Conservation (phyloP, 1,139 yeast species). For the Candida sp. region DNA sequence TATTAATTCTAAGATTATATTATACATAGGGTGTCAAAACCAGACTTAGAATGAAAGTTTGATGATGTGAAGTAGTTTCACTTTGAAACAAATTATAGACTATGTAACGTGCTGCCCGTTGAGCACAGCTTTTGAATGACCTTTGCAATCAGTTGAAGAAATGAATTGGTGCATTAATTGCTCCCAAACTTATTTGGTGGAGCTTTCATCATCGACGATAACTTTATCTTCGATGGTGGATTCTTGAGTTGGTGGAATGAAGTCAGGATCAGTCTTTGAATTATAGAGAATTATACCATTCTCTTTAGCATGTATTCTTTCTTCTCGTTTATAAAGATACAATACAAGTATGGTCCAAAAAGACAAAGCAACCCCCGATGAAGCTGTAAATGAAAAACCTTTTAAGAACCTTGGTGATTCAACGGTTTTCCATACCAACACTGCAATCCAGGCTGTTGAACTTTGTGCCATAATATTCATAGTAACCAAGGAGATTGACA, state of each 20-base stretch:
- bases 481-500: slow-evolving; percentile 41
- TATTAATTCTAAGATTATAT: no score
- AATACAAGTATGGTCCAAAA: slow-evolving; percentile 55
- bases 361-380: slow-evolving; percentile 47
- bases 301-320: slow-evolving; percentile 44
- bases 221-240: not conserved
- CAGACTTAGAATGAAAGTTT: no score
- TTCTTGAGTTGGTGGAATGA: slow-evolving; percentile 7
- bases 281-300: slow-evolving; percentile 52
- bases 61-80: no score
- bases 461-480: slow-evolving; percentile 45
- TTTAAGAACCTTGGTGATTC: slow-evolving; percentile 38
- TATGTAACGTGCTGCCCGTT: not conserved
- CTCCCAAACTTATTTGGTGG: not conserved
- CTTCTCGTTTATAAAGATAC: slow-evolving; percentile 57
- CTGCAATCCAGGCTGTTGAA: slow-evolving; percentile 42
- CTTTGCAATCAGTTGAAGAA: not conserved
- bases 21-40: no score
- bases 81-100: no score
- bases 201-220: not conserved
- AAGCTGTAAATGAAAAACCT: slow-evolving; percentile 48
- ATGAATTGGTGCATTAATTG: not conserved
- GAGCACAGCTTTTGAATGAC: not conserved
- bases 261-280: slow-evolving; percentile 19
- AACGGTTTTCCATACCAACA: slow-evolving; percentile 46